Base-by-base conservation (phyloP, 192 early-diverging fungal species). In the Pilaira anomala region DNA sequence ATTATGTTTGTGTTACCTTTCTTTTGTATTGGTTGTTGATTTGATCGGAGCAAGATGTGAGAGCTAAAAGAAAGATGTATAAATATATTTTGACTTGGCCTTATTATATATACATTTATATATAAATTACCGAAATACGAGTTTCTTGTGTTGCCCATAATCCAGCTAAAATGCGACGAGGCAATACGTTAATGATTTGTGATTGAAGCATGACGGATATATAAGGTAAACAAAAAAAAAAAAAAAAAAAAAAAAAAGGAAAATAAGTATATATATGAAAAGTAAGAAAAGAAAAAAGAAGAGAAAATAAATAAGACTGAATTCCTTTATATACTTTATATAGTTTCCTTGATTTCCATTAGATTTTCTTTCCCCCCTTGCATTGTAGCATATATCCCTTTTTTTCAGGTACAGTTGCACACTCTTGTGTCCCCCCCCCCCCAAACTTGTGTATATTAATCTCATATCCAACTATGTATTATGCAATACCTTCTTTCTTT, bases 101-200 rank as follows among this genome's bases (percentile, higher is more conserved):
- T n/a, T 65, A 14, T 11, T 18, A 13, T 46, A 29, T 5, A 48
- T 3, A 13, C 0, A n/a, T n/a, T n/a, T n/a, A n/a, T 33, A 33
- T 4, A 33, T 52, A 33, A 39, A 45, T 60, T 71, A 71, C 69
- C 28, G 69, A 60, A 24, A 71, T 50, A 12, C 69, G 54, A 16
- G 69, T 71, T 65, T 71, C 69, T 25, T 64, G 55, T 22, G 48
- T 45, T 22, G 69, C 63, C 69, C 69, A 65, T 60, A 71, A 18
- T 24, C 49, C 49, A 40, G 54, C 56, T 21, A 66, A 30, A 7
- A 66, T 44, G 11, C 55, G 54, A 21, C 56, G 41, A 33, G 65
- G 65, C 9, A 66, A 36, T 22, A 59, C 65, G 46, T 59, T 66
- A 25, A 66, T 66, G 24, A 66, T 66, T 39, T 66, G 65, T 26